Conservation (phyloP, 768 basidiomycete species). For the Piloderma croceum region DNA sequence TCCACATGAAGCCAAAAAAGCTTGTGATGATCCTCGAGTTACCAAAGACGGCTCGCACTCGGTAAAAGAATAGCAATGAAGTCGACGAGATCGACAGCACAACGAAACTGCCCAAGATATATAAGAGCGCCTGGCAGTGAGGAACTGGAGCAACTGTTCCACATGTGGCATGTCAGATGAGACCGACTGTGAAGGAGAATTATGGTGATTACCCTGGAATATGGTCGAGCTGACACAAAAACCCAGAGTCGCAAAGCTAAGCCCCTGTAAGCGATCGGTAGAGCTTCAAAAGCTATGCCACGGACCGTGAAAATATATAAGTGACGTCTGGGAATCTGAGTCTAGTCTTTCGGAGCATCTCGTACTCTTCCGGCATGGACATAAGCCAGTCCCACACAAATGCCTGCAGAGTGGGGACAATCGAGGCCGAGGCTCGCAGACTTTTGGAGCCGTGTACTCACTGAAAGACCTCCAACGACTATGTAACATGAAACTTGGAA, state of each 20-base stretch:
- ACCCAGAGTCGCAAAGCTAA: conserved; percentile 14
- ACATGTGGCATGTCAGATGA: no score
- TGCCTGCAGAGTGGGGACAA: conserved; percentile 13
- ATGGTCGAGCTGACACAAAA: conserved; percentile 19
- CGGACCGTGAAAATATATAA: conserved; percentile 31
- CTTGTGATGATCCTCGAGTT: conserved; percentile 14
- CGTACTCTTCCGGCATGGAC: conserved; percentile 22
- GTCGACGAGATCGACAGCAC: conserved; percentile 21
- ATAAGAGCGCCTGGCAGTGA: conserved; percentile 19
- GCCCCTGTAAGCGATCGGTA: neutral
- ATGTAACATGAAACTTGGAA: conserved; percentile 24
- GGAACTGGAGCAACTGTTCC: conserved; percentile 14
- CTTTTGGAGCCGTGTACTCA: neutral
- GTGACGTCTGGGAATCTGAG: conserved; percentile 16
- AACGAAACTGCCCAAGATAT: conserved; percentile 16
- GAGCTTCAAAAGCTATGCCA: neutral
- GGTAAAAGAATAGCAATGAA: conserved; percentile 28
- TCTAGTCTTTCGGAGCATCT: conserved; percentile 15
- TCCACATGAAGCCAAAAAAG: no score
- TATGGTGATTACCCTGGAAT: conserved; percentile 15
- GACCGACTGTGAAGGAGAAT: neutral
- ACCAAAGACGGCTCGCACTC: conserved; percentile 28
- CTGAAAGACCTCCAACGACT: conserved; percentile 18
- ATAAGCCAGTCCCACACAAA: conserved; percentile 29
- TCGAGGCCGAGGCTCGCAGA: neutral